These are phyloP conservation scores for Debaryomyces castellii DNA, from an alignment of 805 yeast species.

Conservation along the genomic window DNA sequence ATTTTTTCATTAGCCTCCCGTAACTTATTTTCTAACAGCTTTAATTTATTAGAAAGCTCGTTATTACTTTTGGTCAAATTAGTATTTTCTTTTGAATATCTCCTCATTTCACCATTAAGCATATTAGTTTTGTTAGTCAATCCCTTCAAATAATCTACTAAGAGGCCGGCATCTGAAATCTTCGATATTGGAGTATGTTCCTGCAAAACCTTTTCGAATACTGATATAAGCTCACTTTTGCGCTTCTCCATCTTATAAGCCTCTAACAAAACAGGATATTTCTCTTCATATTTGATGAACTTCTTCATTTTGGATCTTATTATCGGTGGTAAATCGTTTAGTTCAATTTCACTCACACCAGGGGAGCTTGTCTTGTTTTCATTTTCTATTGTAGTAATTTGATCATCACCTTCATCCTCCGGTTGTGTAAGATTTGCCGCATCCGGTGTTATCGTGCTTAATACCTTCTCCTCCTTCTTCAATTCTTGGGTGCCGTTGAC, in stretches of 20 bases:
- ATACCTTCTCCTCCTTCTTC: slow-evolving; percentile 31
- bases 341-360: slow-evolving; percentile 11
- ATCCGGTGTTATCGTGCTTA: slow-evolving; percentile 48
- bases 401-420: slow-evolving; percentile 32
- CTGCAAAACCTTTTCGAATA: slow-evolving; percentile 66
- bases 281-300: slow-evolving; percentile 83
- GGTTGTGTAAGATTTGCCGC: slow-evolving; percentile 47
- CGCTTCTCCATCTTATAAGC: slow-evolving; percentile 84
- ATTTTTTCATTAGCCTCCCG: neutral
- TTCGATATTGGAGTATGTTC: slow-evolving; percentile 82
- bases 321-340: slow-evolving; percentile 53
- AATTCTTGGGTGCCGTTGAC: slow-evolving; percentile 26
- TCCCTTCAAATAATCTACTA: slow-evolving; percentile 69
- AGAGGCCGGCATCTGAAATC: slow-evolving; percentile 66
- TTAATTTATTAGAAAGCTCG: slow-evolving; percentile 5
- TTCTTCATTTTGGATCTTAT: slow-evolving; percentile 65
- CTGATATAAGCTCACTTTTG: slow-evolving; percentile 55
- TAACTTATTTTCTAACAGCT: slow-evolving; percentile 4
- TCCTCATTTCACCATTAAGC: slow-evolving; percentile 64
- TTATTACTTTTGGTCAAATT: slow-evolving; percentile 13
- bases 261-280: slow-evolving; percentile 79
- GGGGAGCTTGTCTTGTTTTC: slow-evolving; percentile 2
- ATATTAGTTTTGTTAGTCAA: slow-evolving; percentile 59
- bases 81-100: slow-evolving; percentile 33
- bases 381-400: slow-evolving; percentile 11